Evolutionary conservation across 768 basidiomycete species (phyloP).

Genomic region (Kockovaella imperatae): DNA sequence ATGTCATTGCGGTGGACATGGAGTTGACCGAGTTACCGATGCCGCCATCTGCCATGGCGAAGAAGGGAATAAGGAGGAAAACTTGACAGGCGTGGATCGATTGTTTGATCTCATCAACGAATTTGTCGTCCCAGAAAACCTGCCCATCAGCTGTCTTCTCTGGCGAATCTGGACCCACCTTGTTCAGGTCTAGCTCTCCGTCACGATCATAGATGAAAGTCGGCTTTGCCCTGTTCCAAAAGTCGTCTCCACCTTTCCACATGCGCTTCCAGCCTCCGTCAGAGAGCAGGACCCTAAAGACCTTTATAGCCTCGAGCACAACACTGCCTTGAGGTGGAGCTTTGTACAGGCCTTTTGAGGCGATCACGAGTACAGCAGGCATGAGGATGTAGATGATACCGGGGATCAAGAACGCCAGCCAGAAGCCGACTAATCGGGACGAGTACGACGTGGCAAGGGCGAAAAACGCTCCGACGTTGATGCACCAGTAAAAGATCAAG

Average conservation of each 20-base stretch:
- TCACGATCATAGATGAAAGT: slow-evolving; percentile 20
- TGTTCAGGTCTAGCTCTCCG: slow-evolving; percentile 17
- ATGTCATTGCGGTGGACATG: slow-evolving; percentile 36
- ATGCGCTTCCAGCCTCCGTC: slow-evolving; percentile 20
- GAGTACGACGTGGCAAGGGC: slow-evolving; percentile 37
- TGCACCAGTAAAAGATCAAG: slow-evolving; percentile 39
- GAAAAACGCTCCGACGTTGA: slow-evolving; percentile 43
- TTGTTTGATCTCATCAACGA: slow-evolving; percentile 40
- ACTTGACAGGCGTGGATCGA: slow-evolving; percentile 39
- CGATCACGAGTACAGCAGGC: slow-evolving; percentile 35
- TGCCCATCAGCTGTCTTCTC: no score
- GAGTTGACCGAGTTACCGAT: slow-evolving; percentile 33
- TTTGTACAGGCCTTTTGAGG: slow-evolving; percentile 29
- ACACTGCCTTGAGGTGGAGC: slow-evolving; percentile 40
- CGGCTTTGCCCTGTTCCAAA: slow-evolving; percentile 42
- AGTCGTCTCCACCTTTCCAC: slow-evolving; percentile 28
- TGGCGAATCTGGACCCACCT: no score
- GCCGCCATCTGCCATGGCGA: slow-evolving; percentile 37
- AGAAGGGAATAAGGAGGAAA: slow-evolving; percentile 39
- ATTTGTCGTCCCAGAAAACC: slow-evolving; percentile 43
- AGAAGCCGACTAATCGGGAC: slow-evolving; percentile 41
- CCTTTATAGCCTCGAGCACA: slow-evolving; percentile 27
- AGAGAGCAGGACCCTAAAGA: slow-evolving; percentile 24
- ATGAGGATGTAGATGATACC: slow-evolving; percentile 41
- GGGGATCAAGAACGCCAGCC: slow-evolving; percentile 38